Base-by-base conservation (phyloP, 306 rosid species). In the Phaseolus lunatus region DNA sequence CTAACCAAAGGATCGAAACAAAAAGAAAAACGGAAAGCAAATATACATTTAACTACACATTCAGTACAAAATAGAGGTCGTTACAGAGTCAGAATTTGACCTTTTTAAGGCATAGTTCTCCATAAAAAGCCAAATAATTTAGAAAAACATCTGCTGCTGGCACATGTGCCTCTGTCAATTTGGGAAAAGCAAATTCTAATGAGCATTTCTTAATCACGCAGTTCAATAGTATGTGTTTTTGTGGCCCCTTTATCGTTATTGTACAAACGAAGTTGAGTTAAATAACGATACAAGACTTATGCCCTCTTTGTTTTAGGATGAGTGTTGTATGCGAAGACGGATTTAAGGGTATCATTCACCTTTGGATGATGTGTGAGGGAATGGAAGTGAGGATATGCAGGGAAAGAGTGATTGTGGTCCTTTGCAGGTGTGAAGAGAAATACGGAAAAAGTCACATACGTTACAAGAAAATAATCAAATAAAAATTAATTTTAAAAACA, bases 241-340 rank as follows among this genome's bases (percentile, higher is more conserved):
- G 81, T 66, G 85, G 56, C 64, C 67, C 61, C 52, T 52, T 39
- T 8, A 9, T 9, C 6, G 44, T 9, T 39, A 39, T 9, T 33
- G 85, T 82, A 58, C 29, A 31, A 58, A 68, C 39, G n/a, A 68
- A 23, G 54, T 67, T 67, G 54, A 43, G 53, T 67, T 77, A 44
- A 76, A 70, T 62, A 75, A 82, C 62, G 4, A 15, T 3, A 64
- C 26, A 64, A 20, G 48, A 44, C 20, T 70, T n/a, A n/a, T n/a
- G n/a, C n/a, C n/a, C n/a, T n/a, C n/a, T n/a, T n/a, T n/a, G n/a
- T n/a, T n/a, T n/a, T n/a, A n/a, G n/a, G n/a, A n/a, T n/a, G n/a
- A n/a, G n/a, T n/a, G n/a, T n/a, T n/a, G n/a, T n/a, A n/a, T n/a
- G n/a, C n/a, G n/a, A n/a, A n/a, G n/a, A n/a, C n/a, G n/a, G n/a